phyloP scores from a whole-genome alignment of 441 rosid genomes.

The Geranium incanum region DNA sequence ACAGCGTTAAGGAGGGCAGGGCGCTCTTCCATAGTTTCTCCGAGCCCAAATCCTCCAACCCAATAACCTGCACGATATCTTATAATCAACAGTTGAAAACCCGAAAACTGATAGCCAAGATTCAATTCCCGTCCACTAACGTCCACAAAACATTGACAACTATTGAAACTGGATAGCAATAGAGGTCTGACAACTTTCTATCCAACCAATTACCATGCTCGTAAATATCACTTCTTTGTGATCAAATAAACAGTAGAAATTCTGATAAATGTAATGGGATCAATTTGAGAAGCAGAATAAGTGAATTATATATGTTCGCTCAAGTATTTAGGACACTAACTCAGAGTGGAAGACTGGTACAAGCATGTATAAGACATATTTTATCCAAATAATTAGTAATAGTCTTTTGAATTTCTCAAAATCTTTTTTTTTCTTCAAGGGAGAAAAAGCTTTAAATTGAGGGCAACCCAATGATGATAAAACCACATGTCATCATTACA shows the following conservation, averaged over 20 bases:
- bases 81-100: conserved; percentile 5
- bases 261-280: background rate
- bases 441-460: background rate
- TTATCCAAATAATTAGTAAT: no score
- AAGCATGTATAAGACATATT: no score
- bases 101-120: background rate
- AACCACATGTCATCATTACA: background rate
- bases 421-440: background rate
- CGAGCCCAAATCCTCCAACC: conserved; percentile 81
- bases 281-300: background rate
- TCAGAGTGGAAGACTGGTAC: background rate
- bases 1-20: conserved; percentile 49
- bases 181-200: background rate
- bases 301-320: background rate
- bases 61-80: conserved; percentile 48
- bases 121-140: background rate
- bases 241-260: background rate
- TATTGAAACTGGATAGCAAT: background rate
- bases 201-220: background rate
- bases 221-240: background rate
- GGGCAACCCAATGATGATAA: background rate
- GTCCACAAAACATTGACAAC: background rate
- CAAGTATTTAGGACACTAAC: background rate
- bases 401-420: background rate
- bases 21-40: conserved; percentile 64